phyloP scores from a whole-genome alignment of 306 rosid species.

The Hippophae rhamnoides region DNA sequence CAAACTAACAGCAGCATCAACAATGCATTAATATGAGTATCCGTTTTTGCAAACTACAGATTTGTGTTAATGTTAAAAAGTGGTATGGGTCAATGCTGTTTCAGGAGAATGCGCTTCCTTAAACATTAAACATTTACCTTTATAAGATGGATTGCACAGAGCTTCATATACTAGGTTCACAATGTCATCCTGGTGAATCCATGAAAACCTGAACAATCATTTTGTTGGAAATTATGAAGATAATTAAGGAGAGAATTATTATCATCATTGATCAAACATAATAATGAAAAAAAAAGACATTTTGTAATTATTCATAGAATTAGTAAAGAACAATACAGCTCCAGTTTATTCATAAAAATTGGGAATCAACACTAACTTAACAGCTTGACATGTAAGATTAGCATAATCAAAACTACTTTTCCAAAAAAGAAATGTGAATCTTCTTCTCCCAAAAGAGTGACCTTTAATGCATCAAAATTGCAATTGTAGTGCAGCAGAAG shows the following conservation, averaged over 20 bases:
- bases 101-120: too few relatives aligned
- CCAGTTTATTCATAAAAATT: not conserved
- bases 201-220: conserved; percentile 61
- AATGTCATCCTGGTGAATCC: conserved; percentile 97
- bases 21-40: too few relatives aligned
- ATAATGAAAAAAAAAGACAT: too few relatives aligned
- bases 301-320: not conserved
- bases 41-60: not conserved
- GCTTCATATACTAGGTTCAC: conserved; percentile 85
- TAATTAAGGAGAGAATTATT: not conserved
- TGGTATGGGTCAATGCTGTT: too few relatives aligned
- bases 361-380: not conserved
- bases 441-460: not conserved
- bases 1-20: too few relatives aligned
- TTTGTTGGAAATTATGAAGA: not conserved
- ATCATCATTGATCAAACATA: too few relatives aligned
- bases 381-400: not conserved
- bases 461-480: not conserved
- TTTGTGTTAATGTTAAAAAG: too few relatives aligned
- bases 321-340: not conserved
- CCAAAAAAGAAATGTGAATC: not conserved
- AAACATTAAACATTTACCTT: conserved; percentile 40
- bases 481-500: conserved; percentile 11
- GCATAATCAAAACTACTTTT: not conserved
- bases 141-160: conserved; percentile 70